Evolutionary conservation across 2,329 filamentous ascomycete species (phyloP), one percentile per base, ranked within the genome.

Genomic region (Neophaeococcomyces aloes): DNA sequence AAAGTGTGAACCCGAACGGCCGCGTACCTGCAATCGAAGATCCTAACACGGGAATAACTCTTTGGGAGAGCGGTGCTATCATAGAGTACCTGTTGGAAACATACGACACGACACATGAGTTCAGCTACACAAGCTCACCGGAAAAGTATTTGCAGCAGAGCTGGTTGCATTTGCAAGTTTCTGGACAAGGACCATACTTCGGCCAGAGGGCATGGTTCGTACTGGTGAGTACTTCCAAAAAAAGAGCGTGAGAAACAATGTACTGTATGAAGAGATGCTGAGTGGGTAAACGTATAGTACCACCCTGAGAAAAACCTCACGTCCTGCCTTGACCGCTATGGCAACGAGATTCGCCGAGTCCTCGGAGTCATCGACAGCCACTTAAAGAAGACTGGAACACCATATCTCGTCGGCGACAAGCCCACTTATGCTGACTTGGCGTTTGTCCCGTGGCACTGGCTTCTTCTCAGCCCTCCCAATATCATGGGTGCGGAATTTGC

Each of bases 301-400:
- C 63, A 67, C 48, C 42, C 55, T 0, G 70, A 73, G 54, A 62
- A 68, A 47, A n/a, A n/a, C n/a, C 3, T 75, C 5, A 61, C 60
- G 1, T 65, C 59, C 5, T 71, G 66, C 8, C 58, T 68, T 14
- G 61, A 67, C 11, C 59, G 71, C 6, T 76, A 75, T 56, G 49
- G 50, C 10, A 61, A 65, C 7, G 69, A 75, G 54, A 60, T 68
- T n/a, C 57, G 60, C 13, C 63, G 71, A 5, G 63, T 75, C 1
- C 59, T 64, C 3, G 56, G 58, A 2, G 70, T 75, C 2, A 47
- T 76, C 18, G 66, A 75, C 6, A 50, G 44, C 2, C 58, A 62
- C 38, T 56, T 73, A 3, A 54, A 56, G 33, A 51, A 51, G 5
- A 55, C 53, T 10, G 37, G 23, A 10, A 29, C 6, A 10, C 46